Percentiles rank a stretch among this genome's conserved stretches.
Conservation (phyloP, 495 filamentous ascomycete genomes). For the Xylaria intraflava region DNA sequence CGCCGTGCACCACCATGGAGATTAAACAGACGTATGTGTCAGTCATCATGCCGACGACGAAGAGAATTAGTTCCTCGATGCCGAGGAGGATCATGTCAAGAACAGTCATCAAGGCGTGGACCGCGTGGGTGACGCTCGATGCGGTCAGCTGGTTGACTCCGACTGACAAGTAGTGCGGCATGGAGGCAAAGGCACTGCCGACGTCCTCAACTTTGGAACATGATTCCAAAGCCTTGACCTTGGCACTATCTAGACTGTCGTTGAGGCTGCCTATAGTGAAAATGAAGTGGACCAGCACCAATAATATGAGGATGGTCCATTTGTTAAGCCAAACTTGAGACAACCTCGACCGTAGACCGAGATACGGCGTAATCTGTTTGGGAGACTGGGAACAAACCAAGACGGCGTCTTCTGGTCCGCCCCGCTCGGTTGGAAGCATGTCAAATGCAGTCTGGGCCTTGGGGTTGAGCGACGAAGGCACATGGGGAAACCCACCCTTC, state of each 20-base stretch:
- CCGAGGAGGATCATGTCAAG: slow-evolving; percentile 71
- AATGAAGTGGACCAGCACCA: slow-evolving; percentile 75
- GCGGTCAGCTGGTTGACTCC: slow-evolving; percentile 86
- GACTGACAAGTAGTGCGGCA: slow-evolving; percentile 85
- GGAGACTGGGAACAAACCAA: slow-evolving; percentile 15
- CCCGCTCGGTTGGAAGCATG: not conserved
- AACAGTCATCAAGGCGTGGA: slow-evolving; percentile 68
- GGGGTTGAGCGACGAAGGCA: slow-evolving; percentile 20
- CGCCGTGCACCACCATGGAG: slow-evolving; percentile 69
- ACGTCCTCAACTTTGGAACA: slow-evolving; percentile 90
- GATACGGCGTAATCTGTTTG: slow-evolving; percentile 71
- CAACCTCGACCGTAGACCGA: slow-evolving; percentile 79
- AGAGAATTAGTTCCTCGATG: slow-evolving; percentile 81
- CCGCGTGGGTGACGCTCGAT: slow-evolving; percentile 65
- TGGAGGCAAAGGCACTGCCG: slow-evolving; percentile 92
- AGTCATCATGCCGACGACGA: slow-evolving; percentile 82
- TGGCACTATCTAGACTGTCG: slow-evolving; percentile 64
- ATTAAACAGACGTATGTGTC: slow-evolving; percentile 84
- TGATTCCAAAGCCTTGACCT: slow-evolving; percentile 73
- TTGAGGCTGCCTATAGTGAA: slow-evolving; percentile 65
- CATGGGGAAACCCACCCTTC: slow-evolving; percentile 23
- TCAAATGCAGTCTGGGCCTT: slow-evolving; percentile 21
- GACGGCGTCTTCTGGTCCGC: not conserved
- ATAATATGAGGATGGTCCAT: slow-evolving; percentile 85
- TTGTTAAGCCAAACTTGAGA: slow-evolving; percentile 96